These are phyloP conservation scores for Filosporella fistucella DNA, from an alignment of 495 filamentous ascomycete genomes.

Conservation along the genomic window DNA sequence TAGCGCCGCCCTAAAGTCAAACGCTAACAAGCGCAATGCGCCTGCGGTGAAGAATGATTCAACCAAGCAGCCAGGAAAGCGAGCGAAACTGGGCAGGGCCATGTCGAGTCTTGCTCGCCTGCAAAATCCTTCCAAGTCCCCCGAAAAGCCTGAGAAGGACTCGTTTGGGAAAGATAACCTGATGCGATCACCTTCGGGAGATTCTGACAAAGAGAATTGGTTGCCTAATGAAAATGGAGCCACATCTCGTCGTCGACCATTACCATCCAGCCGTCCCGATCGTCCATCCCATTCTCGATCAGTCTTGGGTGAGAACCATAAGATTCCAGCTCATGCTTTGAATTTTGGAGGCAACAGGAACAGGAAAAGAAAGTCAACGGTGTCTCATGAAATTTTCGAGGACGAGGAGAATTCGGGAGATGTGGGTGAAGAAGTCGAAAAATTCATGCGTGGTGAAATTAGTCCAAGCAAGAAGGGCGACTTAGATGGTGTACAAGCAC, in stretches of 20 bases:
- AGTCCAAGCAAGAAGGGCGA: slow-evolving; percentile 60
- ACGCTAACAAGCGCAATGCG: slow-evolving; percentile 55
- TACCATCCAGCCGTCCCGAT: slow-evolving; percentile 12
- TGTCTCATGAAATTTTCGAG: slow-evolving; percentile 19
- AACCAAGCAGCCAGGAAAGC: slow-evolving; percentile 50
- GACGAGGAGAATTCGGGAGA: slow-evolving; percentile 31
- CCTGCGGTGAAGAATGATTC: slow-evolving; percentile 40
- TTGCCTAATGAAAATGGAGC: slow-evolving; percentile 25
- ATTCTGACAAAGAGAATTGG: slow-evolving; percentile 97
- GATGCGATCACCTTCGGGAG: slow-evolving; percentile 36
- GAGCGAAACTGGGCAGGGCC: slow-evolving; percentile 58
- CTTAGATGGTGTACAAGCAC: slow-evolving; percentile 72
- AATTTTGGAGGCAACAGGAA: slow-evolving; percentile 15
- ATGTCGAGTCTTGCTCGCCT: slow-evolving; percentile 64
- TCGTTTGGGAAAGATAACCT: slow-evolving; percentile 9
- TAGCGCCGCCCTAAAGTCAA: slow-evolving; percentile 45
- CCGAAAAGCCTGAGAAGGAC: slow-evolving; percentile 10
- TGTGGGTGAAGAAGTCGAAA: slow-evolving; percentile 54
- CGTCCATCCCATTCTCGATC: slow-evolving; percentile 9
- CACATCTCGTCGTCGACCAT: slow-evolving; percentile 26
- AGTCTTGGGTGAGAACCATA: slow-evolving; percentile 31
- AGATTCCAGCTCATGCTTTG: slow-evolving; percentile 28
- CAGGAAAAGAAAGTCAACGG: slow-evolving; percentile 14
- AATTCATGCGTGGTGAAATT: slow-evolving; percentile 59
- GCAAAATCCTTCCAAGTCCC: slow-evolving; percentile 36